A percentile compares a stretch with the other conserved stretches of the same genome.
phyloP scores from a whole-genome alignment of 2,329 filamentous ascomycete species.

The Zymoseptoria tritici region DNA sequence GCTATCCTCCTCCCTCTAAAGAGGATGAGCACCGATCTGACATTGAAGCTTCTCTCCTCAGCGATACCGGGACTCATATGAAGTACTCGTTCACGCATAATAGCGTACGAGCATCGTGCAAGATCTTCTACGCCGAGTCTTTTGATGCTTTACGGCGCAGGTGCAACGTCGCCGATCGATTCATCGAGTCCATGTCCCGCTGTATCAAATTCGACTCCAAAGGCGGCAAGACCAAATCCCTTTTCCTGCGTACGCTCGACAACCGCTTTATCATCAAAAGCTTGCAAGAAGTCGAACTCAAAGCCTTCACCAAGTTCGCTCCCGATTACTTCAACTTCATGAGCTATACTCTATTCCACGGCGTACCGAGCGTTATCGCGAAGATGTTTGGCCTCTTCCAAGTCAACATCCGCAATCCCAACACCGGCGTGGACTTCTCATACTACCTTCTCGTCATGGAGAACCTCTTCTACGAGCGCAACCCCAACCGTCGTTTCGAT shows the following conservation, averaged over 20 bases:
- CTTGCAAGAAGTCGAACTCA: slow-evolving; percentile 81
- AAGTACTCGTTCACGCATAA: slow-evolving; percentile 95
- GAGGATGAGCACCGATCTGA: slow-evolving; percentile 54
- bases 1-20: slow-evolving; percentile 21
- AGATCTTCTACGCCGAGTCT: slow-evolving; percentile 97
- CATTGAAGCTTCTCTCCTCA: slow-evolving; percentile 76
- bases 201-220: slow-evolving; percentile 98
- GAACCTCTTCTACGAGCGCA: slow-evolving; percentile 93
- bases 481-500: slow-evolving; percentile 73
- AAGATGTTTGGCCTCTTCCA: slow-evolving; percentile 99
- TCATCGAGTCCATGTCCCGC: slow-evolving; percentile 87
- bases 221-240: slow-evolving; percentile 93
- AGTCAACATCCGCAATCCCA: slow-evolving; percentile 90
- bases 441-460: slow-evolving; percentile 94
- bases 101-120: slow-evolving; percentile 91
- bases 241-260: slow-evolving; percentile 94
- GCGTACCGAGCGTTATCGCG: slow-evolving; percentile 85
- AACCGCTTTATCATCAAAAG: slow-evolving; percentile 91
- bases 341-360: slow-evolving; percentile 91
- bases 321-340: slow-evolving; percentile 97
- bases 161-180: slow-evolving; percentile 86
- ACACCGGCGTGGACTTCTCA: slow-evolving; percentile 86
- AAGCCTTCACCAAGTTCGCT: slow-evolving; percentile 89
- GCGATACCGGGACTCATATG: slow-evolving; percentile 81
- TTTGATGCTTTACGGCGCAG: slow-evolving; percentile 91